These are phyloP conservation scores for Colletotrichum echinochloae DNA, from an alignment of 2,329 filamentous ascomycete genomes.

Conservation along the genomic window DNA sequence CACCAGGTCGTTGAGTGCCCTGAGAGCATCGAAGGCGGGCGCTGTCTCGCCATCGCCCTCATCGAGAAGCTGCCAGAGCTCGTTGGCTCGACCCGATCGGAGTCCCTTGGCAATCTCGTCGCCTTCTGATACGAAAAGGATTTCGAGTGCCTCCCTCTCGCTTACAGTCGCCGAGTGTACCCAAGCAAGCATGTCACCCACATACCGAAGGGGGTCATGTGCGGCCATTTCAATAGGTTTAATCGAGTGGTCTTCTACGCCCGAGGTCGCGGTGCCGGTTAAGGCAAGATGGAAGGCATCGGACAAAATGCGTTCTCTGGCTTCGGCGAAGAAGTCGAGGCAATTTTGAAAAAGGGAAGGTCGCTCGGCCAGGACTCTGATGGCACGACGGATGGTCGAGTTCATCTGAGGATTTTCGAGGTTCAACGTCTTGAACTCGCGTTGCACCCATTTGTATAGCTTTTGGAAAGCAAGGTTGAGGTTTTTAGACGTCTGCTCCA, in stretches of 20 bases:
- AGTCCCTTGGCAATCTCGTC: conserved; percentile 89
- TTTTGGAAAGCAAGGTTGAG: conserved; percentile 95
- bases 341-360: conserved; percentile 94
- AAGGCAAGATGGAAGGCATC: conserved; percentile 91
- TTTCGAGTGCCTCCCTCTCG: conserved; percentile 90
- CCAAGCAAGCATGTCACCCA: conserved; percentile 98
- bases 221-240: conserved; percentile 96
- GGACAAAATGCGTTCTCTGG: conserved; percentile 85
- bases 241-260: conserved; percentile 69
- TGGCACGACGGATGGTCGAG: conserved; percentile 82
- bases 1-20: conserved; percentile 86
- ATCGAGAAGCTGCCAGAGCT: conserved; percentile 80
- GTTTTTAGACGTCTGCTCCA: conserved; percentile 89
- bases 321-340: conserved; percentile 91
- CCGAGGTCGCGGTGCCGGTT: conserved; percentile 75
- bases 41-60: conserved; percentile 67
- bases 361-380: conserved; percentile 88
- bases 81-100: conserved; percentile 81
- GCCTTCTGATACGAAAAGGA: conserved; percentile 90
- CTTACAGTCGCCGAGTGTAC: conserved; percentile 93
- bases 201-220: conserved; percentile 90
- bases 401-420: conserved; percentile 95
- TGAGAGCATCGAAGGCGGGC: conserved; percentile 79
- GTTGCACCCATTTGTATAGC: conserved; percentile 93
- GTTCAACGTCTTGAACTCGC: conserved; percentile 91